phyloP scores from a whole-genome alignment of 371 early-diverging fungal species.

The Dipsacomyces acuminosporus region DNA sequence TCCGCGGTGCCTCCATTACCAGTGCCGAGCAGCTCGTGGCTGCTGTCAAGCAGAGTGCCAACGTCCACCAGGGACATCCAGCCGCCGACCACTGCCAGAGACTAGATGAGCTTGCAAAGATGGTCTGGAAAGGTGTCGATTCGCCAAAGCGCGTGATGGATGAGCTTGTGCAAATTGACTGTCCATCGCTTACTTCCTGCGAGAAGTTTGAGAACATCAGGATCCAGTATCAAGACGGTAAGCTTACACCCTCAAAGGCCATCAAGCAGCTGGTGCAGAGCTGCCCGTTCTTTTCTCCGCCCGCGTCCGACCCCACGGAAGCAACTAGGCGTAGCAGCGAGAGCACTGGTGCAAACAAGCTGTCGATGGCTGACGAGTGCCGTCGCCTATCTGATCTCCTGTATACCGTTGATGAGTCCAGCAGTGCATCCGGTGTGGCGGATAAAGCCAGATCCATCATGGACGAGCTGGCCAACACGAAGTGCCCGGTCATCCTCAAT shows the following conservation, averaged over 20 bases:
- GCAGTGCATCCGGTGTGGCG: neutral
- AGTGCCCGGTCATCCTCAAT: slow-evolving; percentile 37
- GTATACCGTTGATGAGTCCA: slow-evolving; percentile 20
- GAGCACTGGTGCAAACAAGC: neutral
- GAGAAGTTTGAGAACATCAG: slow-evolving; percentile 18
- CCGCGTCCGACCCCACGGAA: slow-evolving; percentile 6
- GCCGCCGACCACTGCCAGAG: slow-evolving; percentile 11
- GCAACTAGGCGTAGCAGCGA: neutral
- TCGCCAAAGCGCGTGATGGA: slow-evolving; percentile 29
- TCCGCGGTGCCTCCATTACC: slow-evolving; percentile 40
- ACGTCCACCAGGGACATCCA: slow-evolving; percentile 6
- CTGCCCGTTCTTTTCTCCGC: slow-evolving; percentile 30
- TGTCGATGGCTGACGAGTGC: slow-evolving; percentile 45
- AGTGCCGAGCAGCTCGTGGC: slow-evolving; percentile 28
- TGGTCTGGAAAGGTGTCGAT: slow-evolving; percentile 13
- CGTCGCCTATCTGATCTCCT: slow-evolving; percentile 39
- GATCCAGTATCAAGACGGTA: slow-evolving; percentile 14
- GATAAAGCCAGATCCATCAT: slow-evolving; percentile 16
- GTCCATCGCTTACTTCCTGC: slow-evolving; percentile 32
- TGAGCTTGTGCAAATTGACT: slow-evolving; percentile 16
- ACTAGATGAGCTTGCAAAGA: slow-evolving; percentile 12
- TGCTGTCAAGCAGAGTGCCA: slow-evolving; percentile 18
- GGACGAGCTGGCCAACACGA: slow-evolving; percentile 25
- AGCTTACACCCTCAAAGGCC: slow-evolving; percentile 28
- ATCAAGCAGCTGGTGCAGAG: slow-evolving; percentile 22